Evolutionary conservation across 176 grass and related monocot species (phyloP).

Genomic region (Phyllostachys edulis): DNA sequence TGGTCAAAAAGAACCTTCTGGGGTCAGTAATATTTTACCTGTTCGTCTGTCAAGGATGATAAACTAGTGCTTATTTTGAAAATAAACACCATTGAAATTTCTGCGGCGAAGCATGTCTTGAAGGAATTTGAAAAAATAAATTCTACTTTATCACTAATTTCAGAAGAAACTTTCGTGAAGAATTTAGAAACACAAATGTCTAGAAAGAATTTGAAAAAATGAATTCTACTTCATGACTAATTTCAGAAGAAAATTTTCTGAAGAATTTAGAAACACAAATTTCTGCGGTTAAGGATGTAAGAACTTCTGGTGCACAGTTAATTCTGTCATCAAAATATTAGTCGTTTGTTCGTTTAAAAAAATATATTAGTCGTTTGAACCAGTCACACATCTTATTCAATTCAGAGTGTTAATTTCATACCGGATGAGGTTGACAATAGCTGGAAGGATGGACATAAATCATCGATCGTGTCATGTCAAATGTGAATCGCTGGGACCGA

Average conservation of each 20-base stretch:
- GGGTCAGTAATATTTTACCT: not conserved
- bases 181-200: not conserved
- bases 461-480: not conserved
- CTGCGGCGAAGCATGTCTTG: not conserved
- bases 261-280: not conserved
- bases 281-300: not conserved
- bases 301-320: not conserved
- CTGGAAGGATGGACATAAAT: not conserved
- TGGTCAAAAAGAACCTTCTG: constrained; percentile 8
- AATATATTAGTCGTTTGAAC: not conserved
- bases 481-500: not conserved
- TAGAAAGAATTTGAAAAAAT: not conserved
- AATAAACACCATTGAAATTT: not conserved
- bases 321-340: not conserved
- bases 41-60: not conserved
- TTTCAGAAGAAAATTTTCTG: not conserved
- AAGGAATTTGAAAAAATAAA: not conserved
- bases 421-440: not conserved
- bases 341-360: no score
- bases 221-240: not conserved
- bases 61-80: not conserved
- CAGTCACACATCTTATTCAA: not conserved
- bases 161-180: not conserved
- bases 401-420: not conserved
- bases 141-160: not conserved